Evolutionary conservation across 2,329 filamentous ascomycete genomes (phyloP), one percentile per base, ranked within the genome.

Genomic region (Colletotrichum zoysiae): DNA sequence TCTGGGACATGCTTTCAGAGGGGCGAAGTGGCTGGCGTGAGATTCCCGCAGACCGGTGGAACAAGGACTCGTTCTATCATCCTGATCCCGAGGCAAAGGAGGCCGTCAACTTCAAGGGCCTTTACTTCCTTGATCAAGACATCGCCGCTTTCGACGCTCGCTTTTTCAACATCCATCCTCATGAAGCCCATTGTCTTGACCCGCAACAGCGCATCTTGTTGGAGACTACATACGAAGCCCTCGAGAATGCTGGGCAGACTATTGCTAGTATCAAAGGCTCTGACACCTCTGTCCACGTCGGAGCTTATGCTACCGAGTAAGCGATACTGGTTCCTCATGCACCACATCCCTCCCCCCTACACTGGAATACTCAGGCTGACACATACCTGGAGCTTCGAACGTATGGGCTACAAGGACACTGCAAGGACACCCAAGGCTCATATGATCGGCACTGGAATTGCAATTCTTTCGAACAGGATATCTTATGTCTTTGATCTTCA

Each of bases 401-500:
- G 63, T 11, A 66, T 66, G 63, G 63, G 63, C 8, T 57, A 66
- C 63, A 66, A 66, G 33, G 63, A 66, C 16, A 33, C 53, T 14
- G 23, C 63, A 26, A 62, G 73, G 48, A 64, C 74, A 18, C 76
- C 80, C 1, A 74, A 82, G 72, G 84, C 85, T 75, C 79, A 80
- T 58, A 81, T 82, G 33, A 85, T 83, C 1, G 84, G 84, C 73
- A 82, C 79, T 33, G 80, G 80, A 1, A 77, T 79, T 8, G 80
- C 80, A 7, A 82, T 85, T 38, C 59, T 84, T 5, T 78, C 83
- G 0, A 86, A 86, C 73, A 80, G 85, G 35, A 74, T 87, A 9
- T 85, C 83, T 3, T 85, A 86, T 74, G 83, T 82, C 62, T 86
- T 84, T 73, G 80, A 87, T 74, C 81, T 86, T 62, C 74, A 76